Evolutionary conservation across 345 rosid species (phyloP), one percentile per base, ranked within the genome.

Genomic region (Nasturtium officinale): DNA sequence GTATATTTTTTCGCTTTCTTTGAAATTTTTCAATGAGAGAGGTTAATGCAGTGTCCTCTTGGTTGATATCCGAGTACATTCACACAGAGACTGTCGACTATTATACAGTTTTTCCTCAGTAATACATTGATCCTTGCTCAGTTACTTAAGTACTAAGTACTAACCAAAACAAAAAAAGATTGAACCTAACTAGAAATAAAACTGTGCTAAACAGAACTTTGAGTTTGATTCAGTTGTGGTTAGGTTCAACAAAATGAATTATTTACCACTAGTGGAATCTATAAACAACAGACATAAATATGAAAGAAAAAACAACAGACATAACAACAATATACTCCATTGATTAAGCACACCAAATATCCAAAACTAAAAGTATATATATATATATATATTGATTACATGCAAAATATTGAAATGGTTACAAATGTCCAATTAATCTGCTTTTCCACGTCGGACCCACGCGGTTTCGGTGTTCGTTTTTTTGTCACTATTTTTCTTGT

Each of bases 21-120:
- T 70, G 66, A 38, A 55, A 0, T 47, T 47, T 56, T 56, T 28
- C 55, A 20, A 76, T 54, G 56, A 43, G 15, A 69, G 43, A 68
- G 51, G 48, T 76, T 53, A 38, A 57, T 77, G 61, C 71, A 64
- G 38, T 57, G 66, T 64, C 50, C 71, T 47, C 38, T 69, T 63
- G 55, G 67, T 77, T 64, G 72, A 47, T 70, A 28, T 69, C 66
- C 46, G 59, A 76, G 62, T 42, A 52, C 58, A 61, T 68, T 75
- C 69, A 75, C 69, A 60, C 78, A 16, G 17, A 38, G 28, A 48
- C 35, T 50, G 47, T 54, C 43, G 32, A 64, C 30, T 20, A 5
- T 16, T 32, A 3, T n/a, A 54, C 10, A 45, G 10, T 16, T 64
- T 26, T 3, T 23, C 7, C 21, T 15, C 15, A 4, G 13, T 55